A percentile compares a stretch with the other conserved stretches of the same genome.
These are phyloP conservation scores for Aspergillus intermedius DNA, from an alignment of 2,329 filamentous ascomycete species.

Conservation along the genomic window DNA sequence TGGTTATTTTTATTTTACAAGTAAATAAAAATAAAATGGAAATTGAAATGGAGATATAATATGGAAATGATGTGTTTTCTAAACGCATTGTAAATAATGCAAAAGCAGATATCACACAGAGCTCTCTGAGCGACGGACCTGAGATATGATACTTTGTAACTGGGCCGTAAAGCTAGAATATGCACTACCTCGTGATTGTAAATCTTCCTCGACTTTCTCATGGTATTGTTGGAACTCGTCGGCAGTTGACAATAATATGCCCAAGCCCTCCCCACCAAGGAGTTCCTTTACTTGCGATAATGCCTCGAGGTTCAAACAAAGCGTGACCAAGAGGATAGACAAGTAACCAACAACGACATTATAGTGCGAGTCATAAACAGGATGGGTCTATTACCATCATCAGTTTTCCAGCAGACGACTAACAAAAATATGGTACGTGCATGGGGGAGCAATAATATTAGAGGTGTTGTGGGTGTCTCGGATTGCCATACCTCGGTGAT, in stretches of 20 bases:
- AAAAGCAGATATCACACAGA: not conserved
- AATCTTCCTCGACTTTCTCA: slow-evolving; percentile 50
- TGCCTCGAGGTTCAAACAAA: slow-evolving; percentile 55
- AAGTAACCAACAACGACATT: slow-evolving; percentile 85
- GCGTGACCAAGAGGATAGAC: slow-evolving; percentile 73
- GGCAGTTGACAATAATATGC: slow-evolving; percentile 50
- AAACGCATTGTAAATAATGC: not conserved
- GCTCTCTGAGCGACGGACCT: slow-evolving; percentile 20
- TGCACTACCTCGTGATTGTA: slow-evolving; percentile 41
- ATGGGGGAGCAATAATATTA: not conserved
- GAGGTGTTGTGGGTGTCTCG: not conserved
- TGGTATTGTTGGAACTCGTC: slow-evolving; percentile 58
- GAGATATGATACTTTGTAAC: slow-evolving; percentile 47
- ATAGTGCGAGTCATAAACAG: slow-evolving; percentile 62
- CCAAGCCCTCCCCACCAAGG: slow-evolving; percentile 44
- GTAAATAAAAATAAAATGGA: too few relatives aligned
- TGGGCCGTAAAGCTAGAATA: slow-evolving; percentile 48
- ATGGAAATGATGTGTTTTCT: too few relatives aligned
- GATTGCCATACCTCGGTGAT: slow-evolving; percentile 58
- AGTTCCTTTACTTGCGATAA: slow-evolving; percentile 36
- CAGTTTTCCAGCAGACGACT: not conserved
- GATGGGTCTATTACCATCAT: slow-evolving; percentile 39
- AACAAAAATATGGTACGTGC: slow-evolving; percentile 5
- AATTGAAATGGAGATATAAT: too few relatives aligned
- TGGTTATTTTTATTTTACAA: not conserved